Base-by-base conservation (phyloP, 164 flowering plant genomes). In the Euptelea pleiosperma region DNA sequence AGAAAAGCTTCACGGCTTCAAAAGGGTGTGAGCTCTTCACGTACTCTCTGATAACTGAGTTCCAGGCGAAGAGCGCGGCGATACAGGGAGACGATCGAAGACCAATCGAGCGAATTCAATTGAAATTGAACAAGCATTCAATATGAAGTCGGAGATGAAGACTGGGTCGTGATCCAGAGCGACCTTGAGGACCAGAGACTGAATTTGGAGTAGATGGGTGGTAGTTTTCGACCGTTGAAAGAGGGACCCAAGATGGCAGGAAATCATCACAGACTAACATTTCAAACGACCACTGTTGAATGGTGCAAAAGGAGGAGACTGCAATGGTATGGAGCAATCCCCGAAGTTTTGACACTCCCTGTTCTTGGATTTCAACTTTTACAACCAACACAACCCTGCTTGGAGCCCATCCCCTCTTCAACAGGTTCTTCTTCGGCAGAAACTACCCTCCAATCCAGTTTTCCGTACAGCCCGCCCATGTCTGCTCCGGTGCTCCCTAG, bases 51-150 rank as follows among this genome's bases (percentile, higher is more conserved):
- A 83, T 73, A 19, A 80, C 24, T 9, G 79, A 47, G 57, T 79
- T 83, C 78, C 77, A 79, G 8, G 75, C 73, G 25, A 75, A 75
- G 31, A 78, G 67, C 2, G 83, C 1, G 84, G 79, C 18, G 53
- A 0, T 3, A 62, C 33, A 25, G 68, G 69, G 8, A 76, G 50
- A 55, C 29, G 16, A 35, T 70, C 64, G 44, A 77, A 70, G 31
- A 74, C 2, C 11, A 36, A 43, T 12, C 68, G 59, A 0, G 84
- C 63, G 29, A 61, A 62, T 12, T 55, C 62, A 22, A 75, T 14
- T 14, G 80, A 75, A 36, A 66, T 39, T 4, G 70, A 68, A 42
- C 56, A 50, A 10, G 76, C 64, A 22, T 68, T 59, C 29, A 49
- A 43, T 11, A 78, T 30, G 33, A 71, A 70, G 4, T 36, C 42